phyloP scores from a whole-genome alignment of 202 grass and related monocot genomes.

The Elaeis oleifera region DNA sequence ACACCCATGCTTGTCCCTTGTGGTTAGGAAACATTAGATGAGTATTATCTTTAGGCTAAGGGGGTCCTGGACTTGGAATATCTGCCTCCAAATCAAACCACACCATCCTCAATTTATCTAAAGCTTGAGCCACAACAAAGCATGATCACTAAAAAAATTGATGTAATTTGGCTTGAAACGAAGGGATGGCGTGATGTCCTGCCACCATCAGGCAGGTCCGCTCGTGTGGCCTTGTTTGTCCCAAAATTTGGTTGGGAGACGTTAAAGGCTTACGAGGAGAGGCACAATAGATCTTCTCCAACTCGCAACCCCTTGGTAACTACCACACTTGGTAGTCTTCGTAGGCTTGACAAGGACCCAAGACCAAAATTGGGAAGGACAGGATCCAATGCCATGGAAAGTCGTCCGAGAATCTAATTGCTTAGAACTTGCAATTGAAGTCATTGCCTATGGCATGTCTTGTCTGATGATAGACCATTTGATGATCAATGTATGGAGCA shows the following conservation, averaged over 20 bases:
- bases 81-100: conserved; percentile 10
- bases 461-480: no score
- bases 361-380: conserved; percentile 6
- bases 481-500: no score
- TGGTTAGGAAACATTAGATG: no score
- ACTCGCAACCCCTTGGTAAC: no score
- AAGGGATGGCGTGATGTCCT: not conserved
- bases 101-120: not conserved
- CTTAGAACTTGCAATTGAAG: no score
- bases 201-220: conserved; percentile 1
- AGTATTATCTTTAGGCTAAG: conserved; percentile 31
- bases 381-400: no score
- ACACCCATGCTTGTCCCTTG: no score
- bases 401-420: no score
- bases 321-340: no score
- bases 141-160: not conserved
- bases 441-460: no score
- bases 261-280: not conserved
- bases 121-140: not conserved
- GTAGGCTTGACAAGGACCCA: conserved; percentile 29
- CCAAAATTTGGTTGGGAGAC: conserved; percentile 5
- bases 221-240: not conserved
- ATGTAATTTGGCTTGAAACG: not conserved
- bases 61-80: not conserved
- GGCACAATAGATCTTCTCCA: no score